Conservation (phyloP, 352 stramenopile species). For the Phytopythium delawarense region DNA sequence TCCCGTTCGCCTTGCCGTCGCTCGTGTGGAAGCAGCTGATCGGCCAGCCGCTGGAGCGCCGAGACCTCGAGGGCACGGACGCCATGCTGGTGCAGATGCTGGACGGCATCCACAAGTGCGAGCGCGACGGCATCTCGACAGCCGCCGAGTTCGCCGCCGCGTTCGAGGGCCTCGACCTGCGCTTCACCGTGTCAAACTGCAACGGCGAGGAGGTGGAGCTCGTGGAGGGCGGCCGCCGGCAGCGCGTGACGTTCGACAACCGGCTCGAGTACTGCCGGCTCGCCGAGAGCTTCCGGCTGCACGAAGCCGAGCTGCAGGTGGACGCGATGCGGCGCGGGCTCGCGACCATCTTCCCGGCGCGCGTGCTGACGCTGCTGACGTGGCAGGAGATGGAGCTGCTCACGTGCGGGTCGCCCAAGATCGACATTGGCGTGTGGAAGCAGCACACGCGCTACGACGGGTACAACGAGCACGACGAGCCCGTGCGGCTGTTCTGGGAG, state of each 20-base stretch:
- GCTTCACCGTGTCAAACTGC: slow-evolving; percentile 81
- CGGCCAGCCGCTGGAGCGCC: slow-evolving; percentile 60
- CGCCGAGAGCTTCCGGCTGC: slow-evolving; percentile 74
- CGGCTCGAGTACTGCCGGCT: slow-evolving; percentile 80
- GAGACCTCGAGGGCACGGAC: slow-evolving; percentile 88
- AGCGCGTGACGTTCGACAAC: slow-evolving; percentile 81
- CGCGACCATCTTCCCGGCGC: slow-evolving; percentile 76
- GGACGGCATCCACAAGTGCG: slow-evolving; percentile 80
- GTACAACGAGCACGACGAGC: slow-evolving; percentile 76
- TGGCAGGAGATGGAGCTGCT: slow-evolving; percentile 91
- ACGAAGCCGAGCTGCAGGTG: slow-evolving; percentile 68
- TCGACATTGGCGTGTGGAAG: slow-evolving; percentile 86
- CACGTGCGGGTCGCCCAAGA: slow-evolving; percentile 88
- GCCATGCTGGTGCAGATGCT: slow-evolving; percentile 89
- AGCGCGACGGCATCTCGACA: slow-evolving; percentile 74
- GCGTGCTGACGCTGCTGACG: slow-evolving; percentile 86
- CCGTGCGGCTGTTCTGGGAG: slow-evolving; percentile 89
- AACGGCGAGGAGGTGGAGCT: slow-evolving; percentile 84
- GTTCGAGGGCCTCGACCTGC: slow-evolving; percentile 73
- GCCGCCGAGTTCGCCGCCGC: slow-evolving; percentile 75
- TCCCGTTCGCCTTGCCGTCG: slow-evolving; percentile 90
- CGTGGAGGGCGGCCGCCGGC: slow-evolving; percentile 55
- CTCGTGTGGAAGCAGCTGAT: slow-evolving; percentile 94
- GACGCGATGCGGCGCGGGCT: slow-evolving; percentile 79
- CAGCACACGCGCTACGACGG: slow-evolving; percentile 89